Conservation (phyloP, 1,284 basidiomycete species). For the Amylostereum chailletii region DNA sequence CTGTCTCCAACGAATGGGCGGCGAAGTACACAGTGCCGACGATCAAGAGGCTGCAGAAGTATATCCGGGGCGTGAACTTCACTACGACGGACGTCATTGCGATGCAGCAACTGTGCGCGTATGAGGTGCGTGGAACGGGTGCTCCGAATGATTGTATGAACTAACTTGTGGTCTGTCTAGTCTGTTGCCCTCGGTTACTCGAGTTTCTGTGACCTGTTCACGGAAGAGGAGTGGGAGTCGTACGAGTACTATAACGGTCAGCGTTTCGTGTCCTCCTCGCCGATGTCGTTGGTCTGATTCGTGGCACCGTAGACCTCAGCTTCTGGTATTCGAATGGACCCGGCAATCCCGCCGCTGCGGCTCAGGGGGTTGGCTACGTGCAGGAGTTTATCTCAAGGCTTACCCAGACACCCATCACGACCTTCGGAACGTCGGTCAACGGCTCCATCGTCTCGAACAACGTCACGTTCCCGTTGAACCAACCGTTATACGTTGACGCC, state of each 20-base stretch:
- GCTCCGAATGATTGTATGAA: no score
- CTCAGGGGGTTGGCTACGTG: slow-evolving; percentile 58
- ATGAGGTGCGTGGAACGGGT: slow-evolving; percentile 31
- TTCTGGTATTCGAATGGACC: slow-evolving; percentile 53
- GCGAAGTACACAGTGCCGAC: slow-evolving; percentile 45
- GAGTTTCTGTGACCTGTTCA: slow-evolving; percentile 47
- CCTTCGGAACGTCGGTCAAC: slow-evolving; percentile 48
- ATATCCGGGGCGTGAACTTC: slow-evolving; percentile 42
- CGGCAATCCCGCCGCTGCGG: slow-evolving; percentile 44
- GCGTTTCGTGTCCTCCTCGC: not conserved
- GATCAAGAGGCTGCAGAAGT: slow-evolving; percentile 34
- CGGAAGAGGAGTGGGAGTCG: slow-evolving; percentile 57
- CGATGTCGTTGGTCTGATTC: not conserved
- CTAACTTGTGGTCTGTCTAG: slow-evolving; percentile 16
- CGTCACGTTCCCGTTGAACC: slow-evolving; percentile 51
- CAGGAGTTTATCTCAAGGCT: slow-evolving; percentile 46
- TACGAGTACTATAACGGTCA: slow-evolving; percentile 45
- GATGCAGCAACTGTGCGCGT: slow-evolving; percentile 49
- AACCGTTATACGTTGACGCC: slow-evolving; percentile 51
- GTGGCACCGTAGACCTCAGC: slow-evolving; percentile 14
- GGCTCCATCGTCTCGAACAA: slow-evolving; percentile 41
- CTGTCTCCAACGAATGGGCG: slow-evolving; percentile 35
- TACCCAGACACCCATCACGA: slow-evolving; percentile 37
- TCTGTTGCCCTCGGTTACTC: slow-evolving; percentile 60
- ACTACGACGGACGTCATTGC: slow-evolving; percentile 33